Base-by-base conservation (phyloP, 441 rosid species). In the Heliophila coronopifolia region DNA sequence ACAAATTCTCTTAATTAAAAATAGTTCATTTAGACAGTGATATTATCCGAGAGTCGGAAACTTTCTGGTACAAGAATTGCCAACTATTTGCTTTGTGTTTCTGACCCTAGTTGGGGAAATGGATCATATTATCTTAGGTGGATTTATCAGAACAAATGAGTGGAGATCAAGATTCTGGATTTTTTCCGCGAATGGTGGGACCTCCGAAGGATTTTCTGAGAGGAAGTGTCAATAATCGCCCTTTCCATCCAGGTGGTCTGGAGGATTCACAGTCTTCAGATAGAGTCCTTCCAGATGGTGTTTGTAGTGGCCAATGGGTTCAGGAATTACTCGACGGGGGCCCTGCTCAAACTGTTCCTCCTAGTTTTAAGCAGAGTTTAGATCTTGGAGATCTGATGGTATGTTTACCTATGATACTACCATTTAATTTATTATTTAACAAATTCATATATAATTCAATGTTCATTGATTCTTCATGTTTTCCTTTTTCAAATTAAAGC, bases 201-300 rank as follows among this genome's bases (percentile, higher is more conserved):
- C 79, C 83, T 31, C 72, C 91, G 5, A 84, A 81, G 60, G 98
- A 91, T 73, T 67, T 83, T 67, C 69, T 87, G 50, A 79, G 91
- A 62, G 98, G 98, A 74, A 87, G 98, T 77, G 75, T 76, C 67
- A 83, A 68, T 57, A 88, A 77, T 67, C 94, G 94, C 15, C 99
- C 99, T 61, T 92, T 92, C 62, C 84, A 81, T 33, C 99, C 97
- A 9, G 99, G 99, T 59, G 99, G 99, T 28, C 65, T 92, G 56
- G 95, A 84, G 23, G 84, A 79, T 61, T 59, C 90, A 45, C 82
- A 69, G 49, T 65, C 86, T 52, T 45, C 65, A 8, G 81, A 78
- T 47, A 85, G 86, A 71, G 32, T 67, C 60, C 66, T 88, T 51
- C 94, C 96, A 52, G 81, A 75, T 31, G 96, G 92, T 52, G 94